These are phyloP conservation scores for Fusarium mangiferae DNA, from an alignment of 2,329 filamentous ascomycete genomes.

Conservation along the genomic window DNA sequence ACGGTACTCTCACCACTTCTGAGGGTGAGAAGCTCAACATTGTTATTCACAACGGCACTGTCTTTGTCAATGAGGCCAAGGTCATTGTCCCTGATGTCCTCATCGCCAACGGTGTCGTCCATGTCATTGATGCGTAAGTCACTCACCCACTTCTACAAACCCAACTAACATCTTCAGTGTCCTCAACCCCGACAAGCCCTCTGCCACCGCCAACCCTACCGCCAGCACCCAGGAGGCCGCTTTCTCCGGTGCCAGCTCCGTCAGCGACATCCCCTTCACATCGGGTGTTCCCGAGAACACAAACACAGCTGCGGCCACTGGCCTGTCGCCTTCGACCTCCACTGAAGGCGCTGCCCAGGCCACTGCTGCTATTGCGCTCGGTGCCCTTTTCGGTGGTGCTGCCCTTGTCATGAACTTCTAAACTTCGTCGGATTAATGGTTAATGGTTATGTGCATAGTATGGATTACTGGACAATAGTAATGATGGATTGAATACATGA, in stretches of 20 bases:
- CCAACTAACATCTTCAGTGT: constrained; percentile 55
- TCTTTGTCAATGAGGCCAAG: constrained; percentile 52
- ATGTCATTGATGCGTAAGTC: constrained; percentile 66
- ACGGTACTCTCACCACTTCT: constrained; percentile 27
- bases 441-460: neutral
- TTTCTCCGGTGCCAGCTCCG: constrained; percentile 63
- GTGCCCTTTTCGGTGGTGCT: constrained; percentile 39
- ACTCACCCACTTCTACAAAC: neutral
- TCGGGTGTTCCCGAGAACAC: constrained; percentile 53
- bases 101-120: constrained; percentile 65
- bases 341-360: constrained; percentile 36
- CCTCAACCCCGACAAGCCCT: constrained; percentile 53
- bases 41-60: constrained; percentile 52
- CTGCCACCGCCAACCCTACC: constrained; percentile 48
- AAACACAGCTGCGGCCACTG: constrained; percentile 25
- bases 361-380: constrained; percentile 41
- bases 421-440: neutral
- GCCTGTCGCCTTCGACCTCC: constrained; percentile 25
- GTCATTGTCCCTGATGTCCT: constrained; percentile 61
- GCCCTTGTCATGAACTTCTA: constrained; percentile 37
- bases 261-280: constrained; percentile 63
- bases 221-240: constrained; percentile 57
- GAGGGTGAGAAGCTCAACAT: constrained; percentile 55
- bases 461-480: constrained; percentile 9
- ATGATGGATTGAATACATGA: constrained; percentile 1